Conservation (phyloP, 805 yeast species). For the Metschnikowia orientalis region DNA sequence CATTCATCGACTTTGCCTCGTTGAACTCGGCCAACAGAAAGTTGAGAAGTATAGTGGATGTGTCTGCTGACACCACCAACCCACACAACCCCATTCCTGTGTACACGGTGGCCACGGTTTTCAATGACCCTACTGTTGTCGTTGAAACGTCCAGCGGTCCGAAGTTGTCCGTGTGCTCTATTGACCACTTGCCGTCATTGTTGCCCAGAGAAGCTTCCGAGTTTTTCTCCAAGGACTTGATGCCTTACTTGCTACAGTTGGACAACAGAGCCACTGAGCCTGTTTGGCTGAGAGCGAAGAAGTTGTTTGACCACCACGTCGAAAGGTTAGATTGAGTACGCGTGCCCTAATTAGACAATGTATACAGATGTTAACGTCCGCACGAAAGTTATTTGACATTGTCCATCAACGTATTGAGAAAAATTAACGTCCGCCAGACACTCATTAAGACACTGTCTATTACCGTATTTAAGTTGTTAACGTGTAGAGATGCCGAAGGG, state of each 20-base stretch:
- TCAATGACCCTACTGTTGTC: constrained; percentile 82
- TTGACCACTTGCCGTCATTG: constrained; percentile 93
- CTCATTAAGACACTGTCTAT: neutral
- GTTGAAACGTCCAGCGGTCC: constrained; percentile 81
- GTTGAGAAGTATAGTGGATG: constrained; percentile 91
- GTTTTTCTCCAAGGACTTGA: constrained; percentile 76
- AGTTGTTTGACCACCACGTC: constrained; percentile 79
- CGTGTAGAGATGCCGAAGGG: too few relatives aligned
- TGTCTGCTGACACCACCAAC: constrained; percentile 97
- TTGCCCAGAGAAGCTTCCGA: constrained; percentile 98
- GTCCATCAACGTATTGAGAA: too few relatives aligned
- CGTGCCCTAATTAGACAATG: neutral
- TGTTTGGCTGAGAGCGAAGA: constrained; percentile 89
- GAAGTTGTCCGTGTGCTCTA: constrained; percentile 84
- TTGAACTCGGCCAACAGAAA: constrained; percentile 67
- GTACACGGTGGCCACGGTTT: constrained; percentile 83
- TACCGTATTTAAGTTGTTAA: neutral
- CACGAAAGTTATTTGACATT: too few relatives aligned
- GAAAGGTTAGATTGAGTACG: constrained; percentile 58
- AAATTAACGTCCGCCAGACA: too few relatives aligned
- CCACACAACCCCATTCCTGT: constrained; percentile 98
- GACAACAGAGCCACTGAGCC: constrained; percentile 79
- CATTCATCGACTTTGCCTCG: constrained; percentile 69
- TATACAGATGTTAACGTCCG: constrained; percentile 6
- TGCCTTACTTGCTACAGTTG: constrained; percentile 83